These are phyloP conservation scores for Monilinia laxa DNA, from an alignment of 2,329 filamentous ascomycete species.

Conservation along the genomic window DNA sequence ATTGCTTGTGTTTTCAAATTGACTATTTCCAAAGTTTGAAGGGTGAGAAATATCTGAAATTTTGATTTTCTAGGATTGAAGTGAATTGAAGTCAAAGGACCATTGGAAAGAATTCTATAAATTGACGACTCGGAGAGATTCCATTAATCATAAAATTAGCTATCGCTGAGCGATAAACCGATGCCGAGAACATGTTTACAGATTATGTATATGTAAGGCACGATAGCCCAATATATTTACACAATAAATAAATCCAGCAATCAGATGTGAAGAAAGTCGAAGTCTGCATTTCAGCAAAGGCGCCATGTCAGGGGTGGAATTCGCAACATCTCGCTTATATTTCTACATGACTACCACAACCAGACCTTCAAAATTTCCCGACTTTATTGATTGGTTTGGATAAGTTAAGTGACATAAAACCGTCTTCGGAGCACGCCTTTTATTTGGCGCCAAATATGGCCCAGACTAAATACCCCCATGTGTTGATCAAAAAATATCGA, in stretches of 20 bases:
- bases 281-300: constrained; percentile 6
- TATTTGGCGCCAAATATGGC: background rate
- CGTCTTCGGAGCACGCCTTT: constrained; percentile 17
- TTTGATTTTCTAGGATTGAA: background rate
- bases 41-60: background rate
- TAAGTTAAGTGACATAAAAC: constrained; percentile 12
- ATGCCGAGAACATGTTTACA: background rate
- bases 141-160: constrained; percentile 6
- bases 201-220: background rate
- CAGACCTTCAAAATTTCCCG: background rate
- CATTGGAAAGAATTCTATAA: background rate
- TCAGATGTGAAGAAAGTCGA: constrained; percentile 1
- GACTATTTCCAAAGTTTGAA: background rate
- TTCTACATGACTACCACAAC: background rate
- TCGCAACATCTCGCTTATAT: constrained; percentile 23
- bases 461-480: constrained; percentile 2
- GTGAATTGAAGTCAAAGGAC: background rate
- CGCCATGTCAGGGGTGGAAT: constrained; percentile 21
- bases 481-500: constrained; percentile 1
- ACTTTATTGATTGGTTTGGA: constrained; percentile 3
- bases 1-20: background rate
- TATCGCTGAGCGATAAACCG: constrained; percentile 13
- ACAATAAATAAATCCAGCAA: constrained; percentile 23
- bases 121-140: constrained; percentile 14
- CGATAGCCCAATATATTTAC: constrained; percentile 1